Evolutionary conservation across 495 filamentous ascomycete genomes (phyloP), one percentile per base, ranked within the genome.

Genomic region (Penicillium cinerascens): DNA sequence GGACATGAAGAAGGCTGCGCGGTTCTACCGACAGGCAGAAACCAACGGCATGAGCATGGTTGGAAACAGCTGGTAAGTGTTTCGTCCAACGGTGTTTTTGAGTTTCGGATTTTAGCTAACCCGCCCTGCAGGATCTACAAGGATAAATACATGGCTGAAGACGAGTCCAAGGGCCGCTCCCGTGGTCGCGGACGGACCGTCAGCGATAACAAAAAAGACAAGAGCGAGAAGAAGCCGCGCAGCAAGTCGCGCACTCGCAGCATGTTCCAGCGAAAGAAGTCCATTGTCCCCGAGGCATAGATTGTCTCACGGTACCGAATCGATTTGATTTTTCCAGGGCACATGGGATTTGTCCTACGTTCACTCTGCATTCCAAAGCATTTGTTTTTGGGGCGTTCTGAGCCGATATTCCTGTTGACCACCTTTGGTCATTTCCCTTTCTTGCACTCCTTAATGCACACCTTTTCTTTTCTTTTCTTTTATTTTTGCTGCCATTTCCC

Each of bases 1-100:
- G 73, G 87, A 97, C 65, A 76, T 97, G 67, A 95, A 89, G 77
- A 96, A 93, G 70, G 92, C 90, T 17, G 93, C 93, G 20, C 86
- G 83, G 49, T 91, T 89, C 58, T 98, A 98, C 63, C 84, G 93
- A 2, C 77, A 85, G 76, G 93, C 93, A 0, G 93, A 96, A 66
- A 82, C 82, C 22, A 92, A 92, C 74, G 93, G 93, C 13, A 89
- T 96, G 78, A 95, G 83, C 64, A 97, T 98, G 91, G 87, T 95
- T 41, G 93, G 93, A 36, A 97, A 97, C 68, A 93, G 88, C 75
- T 98, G 93, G 93, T 96, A 78, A 47, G 88, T 78, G 41, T 13
- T 4, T 13, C 10, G 25, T 26, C 4, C 9, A 16, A 39, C 9
- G 15, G 41, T 25, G 25, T 22, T 11, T 11, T 6, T 23, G 8